Evolutionary conservation across 2,329 filamentous ascomycete genomes (phyloP), one percentile per base, ranked within the genome.

Genomic region (Hypomyces rosellus): DNA sequence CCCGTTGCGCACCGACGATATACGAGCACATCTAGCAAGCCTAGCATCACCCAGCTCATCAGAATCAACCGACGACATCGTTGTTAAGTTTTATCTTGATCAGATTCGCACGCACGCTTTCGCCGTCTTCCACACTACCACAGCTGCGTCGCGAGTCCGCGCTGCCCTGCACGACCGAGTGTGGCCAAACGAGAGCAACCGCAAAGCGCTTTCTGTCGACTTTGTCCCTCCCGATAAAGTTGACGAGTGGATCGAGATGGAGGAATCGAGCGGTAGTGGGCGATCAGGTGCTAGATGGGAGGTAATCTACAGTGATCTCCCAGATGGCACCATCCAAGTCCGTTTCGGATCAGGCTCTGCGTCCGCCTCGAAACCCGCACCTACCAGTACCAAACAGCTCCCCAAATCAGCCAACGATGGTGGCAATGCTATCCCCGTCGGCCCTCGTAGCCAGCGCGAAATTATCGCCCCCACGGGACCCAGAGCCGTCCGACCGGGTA

Each of bases 41-140:
- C 77, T 96, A 38, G 88, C 89, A 2, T 75, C 82, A 3, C 74
- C 83, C 1, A 16, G 34, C 13, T 25, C 33, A 6, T 22, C 25
- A 16, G 67, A 74, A 1, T 73, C 83, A 45, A 65, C 77, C 5
- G 73, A 79, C 34, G 69, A 81, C 12, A 46, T 63, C 20, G 74
- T 96, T 37, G 69, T 77, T 16, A 73, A 80, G 22, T 89, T 95
- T 62, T 89, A 88, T 63, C 76, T 97, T 37, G 92, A 97, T 65
- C 76, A 78, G 33, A 88, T 97, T 61, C 85, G 88, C 56, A 95
- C 91, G 0, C 93, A 99, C 65, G 89, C 89, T 8, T 88, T 96
- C 62, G 86, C 85, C 36, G 73, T 81, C 20, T 92, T 97, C 64
- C 72, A 74, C 41, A 85, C 76, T 42, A 73, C 82, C 9, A 74